A percentile compares a stretch with the other conserved stretches of the same genome.
These are phyloP conservation scores for Taphrina communis DNA, from an alignment of 1,139 yeast species.

Conservation along the genomic window DNA sequence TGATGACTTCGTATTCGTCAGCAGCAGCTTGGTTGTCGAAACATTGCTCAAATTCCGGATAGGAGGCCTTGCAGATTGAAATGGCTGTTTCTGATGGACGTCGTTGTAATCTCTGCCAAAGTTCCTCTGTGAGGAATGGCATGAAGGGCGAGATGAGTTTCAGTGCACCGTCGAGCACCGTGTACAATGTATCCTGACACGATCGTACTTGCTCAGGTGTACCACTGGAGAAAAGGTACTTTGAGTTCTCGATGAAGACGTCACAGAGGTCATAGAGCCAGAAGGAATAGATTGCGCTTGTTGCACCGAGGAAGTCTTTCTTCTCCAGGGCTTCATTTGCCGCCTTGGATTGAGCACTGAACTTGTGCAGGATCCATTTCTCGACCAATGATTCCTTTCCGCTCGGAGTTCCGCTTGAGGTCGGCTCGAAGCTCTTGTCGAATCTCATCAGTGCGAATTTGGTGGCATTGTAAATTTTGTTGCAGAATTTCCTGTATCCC, in stretches of 20 bases:
- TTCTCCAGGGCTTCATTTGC: conserved; percentile 72
- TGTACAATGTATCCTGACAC: conserved; percentile 92
- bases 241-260: conserved; percentile 96
- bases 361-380: conserved; percentile 92
- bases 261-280: conserved; percentile 96
- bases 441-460: conserved; percentile 93
- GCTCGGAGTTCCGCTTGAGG: conserved; percentile 63
- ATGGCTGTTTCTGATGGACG: conserved; percentile 71
- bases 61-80: conserved; percentile 79
- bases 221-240: conserved; percentile 89
- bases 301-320: conserved; percentile 88
- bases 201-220: conserved; percentile 76
- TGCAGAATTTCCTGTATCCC: conserved; percentile 99
- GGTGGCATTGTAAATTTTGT: conserved; percentile 98
- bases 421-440: conserved; percentile 86
- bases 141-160: conserved; percentile 94
- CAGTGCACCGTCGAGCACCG: conserved; percentile 89
- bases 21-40: conserved; percentile 65
- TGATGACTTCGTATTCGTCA: conserved; percentile 76
- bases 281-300: conserved; percentile 85
- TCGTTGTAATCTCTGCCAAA: conserved; percentile 98
- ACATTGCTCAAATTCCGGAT: conserved; percentile 58
- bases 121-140: conserved; percentile 96
- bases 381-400: conserved; percentile 93
- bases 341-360: conserved; percentile 70